Evolutionary conservation across 805 yeast species (phyloP), one percentile per base, ranked within the genome.

Genomic region (Zygosaccharomyces bisporus): DNA sequence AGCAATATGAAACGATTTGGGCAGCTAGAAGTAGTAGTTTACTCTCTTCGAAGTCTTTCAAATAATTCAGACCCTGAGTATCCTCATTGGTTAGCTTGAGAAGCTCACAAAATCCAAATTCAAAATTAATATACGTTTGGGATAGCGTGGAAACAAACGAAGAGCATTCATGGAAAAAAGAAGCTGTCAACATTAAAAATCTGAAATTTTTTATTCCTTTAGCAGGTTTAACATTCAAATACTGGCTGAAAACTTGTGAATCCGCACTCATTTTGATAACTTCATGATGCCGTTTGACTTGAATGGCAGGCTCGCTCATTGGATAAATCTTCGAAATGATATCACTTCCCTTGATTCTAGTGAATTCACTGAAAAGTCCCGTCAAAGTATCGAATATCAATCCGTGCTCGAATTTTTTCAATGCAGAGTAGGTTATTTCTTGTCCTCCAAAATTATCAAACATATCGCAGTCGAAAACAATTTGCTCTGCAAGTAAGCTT

Each of bases 161-260:
- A 10, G 43, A 39, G 42, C 67, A 61, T 39, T 61, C 67, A 4
- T 53, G 55, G 20, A 52, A 51, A n/a, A 46, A 47, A 2, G 58
- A 49, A 4, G 69, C 55, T 0, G 67, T 56, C 1, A 85, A 55
- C 47, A 81, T 54, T 6, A 83, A 49, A 6, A 79, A 61, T 44
- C 75, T 76, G 46, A 81, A 75, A 46, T 75, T 67, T 49, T 83
- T 81, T 1, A 66, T 61, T 1, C 72, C 74, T 18, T 61, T 58
- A 6, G 74, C 53, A 0, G 91, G 86, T 34, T 74, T 72, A 39
- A 84, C 70, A 46, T 77, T 75, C 53, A 85, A 57, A 72, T 64
- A 53, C 70, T 79, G 89, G 83, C 82, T 54, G 74, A 75, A 46
- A 64, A 61, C 13, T 74, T 60, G 38, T 76, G 79, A 24, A 72